Conservation (phyloP, 495 filamentous ascomycete genomes). For the Tetracladium marchalianum region DNA sequence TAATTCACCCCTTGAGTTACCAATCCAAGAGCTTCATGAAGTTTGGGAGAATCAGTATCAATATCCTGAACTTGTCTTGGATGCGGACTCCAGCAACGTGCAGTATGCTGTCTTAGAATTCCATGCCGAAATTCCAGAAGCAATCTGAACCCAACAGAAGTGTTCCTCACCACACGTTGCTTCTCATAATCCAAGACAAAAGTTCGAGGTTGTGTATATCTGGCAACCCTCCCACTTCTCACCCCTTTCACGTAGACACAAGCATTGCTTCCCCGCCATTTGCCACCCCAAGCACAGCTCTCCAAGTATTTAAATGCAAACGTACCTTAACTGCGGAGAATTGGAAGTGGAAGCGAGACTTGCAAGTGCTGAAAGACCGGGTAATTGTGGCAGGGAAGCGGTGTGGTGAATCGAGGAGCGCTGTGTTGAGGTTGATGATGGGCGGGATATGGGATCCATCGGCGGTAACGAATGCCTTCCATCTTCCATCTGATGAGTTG, state of each 20-base stretch:
- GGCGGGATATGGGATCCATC: conserved; percentile 36
- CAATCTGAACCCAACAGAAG: no score
- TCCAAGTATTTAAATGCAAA: conserved; percentile 1
- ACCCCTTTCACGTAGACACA: no score
- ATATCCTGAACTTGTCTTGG: not conserved
- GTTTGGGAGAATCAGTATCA: not conserved
- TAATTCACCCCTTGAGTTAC: no score
- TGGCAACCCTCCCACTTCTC: no score
- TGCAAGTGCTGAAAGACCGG: conserved; percentile 52
- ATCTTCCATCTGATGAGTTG: conserved; percentile 29
- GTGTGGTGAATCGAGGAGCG: conserved; percentile 25
- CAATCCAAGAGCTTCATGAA: no score
- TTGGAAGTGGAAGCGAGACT: conserved; percentile 46
- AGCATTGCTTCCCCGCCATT: not conserved
- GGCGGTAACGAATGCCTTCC: conserved; percentile 27
- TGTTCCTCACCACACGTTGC: no score
- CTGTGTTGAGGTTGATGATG: conserved; percentile 34
- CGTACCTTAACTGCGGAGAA: conserved; percentile 58
- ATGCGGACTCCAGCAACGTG: not conserved
- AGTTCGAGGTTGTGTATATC: no score
- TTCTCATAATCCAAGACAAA: no score
- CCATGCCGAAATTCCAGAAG: not conserved
- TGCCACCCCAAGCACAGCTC: not conserved
- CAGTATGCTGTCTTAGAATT: not conserved
- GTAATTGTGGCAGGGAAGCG: conserved; percentile 38